These are phyloP conservation scores for Yamadazyma dendronema DNA, from an alignment of 1,139 yeast genomes.

Conservation along the genomic window DNA sequence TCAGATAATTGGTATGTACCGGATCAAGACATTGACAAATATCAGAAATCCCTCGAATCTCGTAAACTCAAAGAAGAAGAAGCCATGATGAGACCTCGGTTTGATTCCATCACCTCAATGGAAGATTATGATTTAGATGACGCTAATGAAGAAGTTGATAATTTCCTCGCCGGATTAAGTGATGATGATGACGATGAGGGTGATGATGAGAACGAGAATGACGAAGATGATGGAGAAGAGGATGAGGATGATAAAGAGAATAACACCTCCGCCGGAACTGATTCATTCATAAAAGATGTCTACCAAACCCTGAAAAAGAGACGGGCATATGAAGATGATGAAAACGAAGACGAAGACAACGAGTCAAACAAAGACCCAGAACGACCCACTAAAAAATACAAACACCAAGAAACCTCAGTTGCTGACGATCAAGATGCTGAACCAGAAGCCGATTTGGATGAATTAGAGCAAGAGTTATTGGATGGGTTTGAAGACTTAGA, in stretches of 20 bases:
- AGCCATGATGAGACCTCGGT: constrained; percentile 20
- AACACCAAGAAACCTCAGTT: constrained; percentile 8
- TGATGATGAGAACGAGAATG: constrained; percentile 29
- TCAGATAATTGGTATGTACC: constrained; percentile 40
- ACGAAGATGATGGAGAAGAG: constrained; percentile 25
- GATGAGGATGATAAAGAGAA: constrained; percentile 22
- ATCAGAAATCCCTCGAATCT: constrained; percentile 32
- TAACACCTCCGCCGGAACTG: constrained; percentile 20
- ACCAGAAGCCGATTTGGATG: constrained; percentile 31
- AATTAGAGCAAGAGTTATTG: constrained; percentile 44
- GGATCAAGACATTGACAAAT: constrained; percentile 43
- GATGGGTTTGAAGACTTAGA: constrained; percentile 48
- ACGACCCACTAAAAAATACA: constrained; percentile 5
- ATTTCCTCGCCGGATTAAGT: constrained; percentile 54
- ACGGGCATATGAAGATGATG: constrained; percentile 19
- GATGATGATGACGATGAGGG: constrained; percentile 47
- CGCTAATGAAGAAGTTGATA: constrained; percentile 59
- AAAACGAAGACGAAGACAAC: constrained; percentile 10
- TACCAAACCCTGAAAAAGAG: constrained; percentile 22
- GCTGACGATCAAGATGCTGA: constrained; percentile 6
- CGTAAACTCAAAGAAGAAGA: constrained; percentile 17
- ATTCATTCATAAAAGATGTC: constrained; percentile 34
- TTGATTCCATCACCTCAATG: constrained; percentile 29
- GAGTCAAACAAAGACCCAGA: background rate
- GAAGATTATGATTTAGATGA: constrained; percentile 52